Percentiles rank a stretch among this genome's conserved stretches.
These are phyloP conservation scores for Flaveria bidentis DNA, from an alignment of 129 eudicot species.

Conservation along the genomic window DNA sequence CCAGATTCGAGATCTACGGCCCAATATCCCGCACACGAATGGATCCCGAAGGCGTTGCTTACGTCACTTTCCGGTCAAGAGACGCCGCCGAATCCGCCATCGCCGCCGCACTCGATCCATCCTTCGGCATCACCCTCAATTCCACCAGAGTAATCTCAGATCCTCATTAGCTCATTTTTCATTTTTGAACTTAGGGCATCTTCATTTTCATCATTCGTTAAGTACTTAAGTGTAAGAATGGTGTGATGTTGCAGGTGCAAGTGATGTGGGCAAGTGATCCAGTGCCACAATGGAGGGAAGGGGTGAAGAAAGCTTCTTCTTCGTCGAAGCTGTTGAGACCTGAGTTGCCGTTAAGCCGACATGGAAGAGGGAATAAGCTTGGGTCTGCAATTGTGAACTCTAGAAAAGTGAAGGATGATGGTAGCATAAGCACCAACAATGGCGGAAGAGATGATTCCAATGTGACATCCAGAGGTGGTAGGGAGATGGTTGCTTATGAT, in stretches of 20 bases:
- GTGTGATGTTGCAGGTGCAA: conserved; percentile 50
- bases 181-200: no score
- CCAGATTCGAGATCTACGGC: conserved; percentile 87
- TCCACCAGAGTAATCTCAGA: conserved; percentile 47
- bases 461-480: conserved; percentile 62
- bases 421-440: neutral
- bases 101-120: conserved; percentile 65
- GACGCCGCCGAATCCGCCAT: conserved; percentile 73
- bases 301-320: conserved; percentile 40
- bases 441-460: conserved; percentile 27
- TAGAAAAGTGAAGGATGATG: conserved; percentile 41
- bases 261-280: conserved; percentile 84
- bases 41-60: conserved; percentile 72
- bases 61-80: conserved; percentile 62
- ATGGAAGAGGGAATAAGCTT: conserved; percentile 75
- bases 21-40: conserved; percentile 84
- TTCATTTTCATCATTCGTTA: no score
- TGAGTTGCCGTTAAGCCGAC: conserved; percentile 80
- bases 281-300: conserved; percentile 68
- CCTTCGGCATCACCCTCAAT: conserved; percentile 67
- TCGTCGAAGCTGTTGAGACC: conserved; percentile 70
- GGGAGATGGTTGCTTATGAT: conserved; percentile 95
- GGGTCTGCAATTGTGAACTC: conserved; percentile 75
- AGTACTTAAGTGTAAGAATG: neutral
- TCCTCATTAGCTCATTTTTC: neutral